Base-by-base conservation (phyloP, 768 basidiomycete species). In the Mycena rosella region DNA sequence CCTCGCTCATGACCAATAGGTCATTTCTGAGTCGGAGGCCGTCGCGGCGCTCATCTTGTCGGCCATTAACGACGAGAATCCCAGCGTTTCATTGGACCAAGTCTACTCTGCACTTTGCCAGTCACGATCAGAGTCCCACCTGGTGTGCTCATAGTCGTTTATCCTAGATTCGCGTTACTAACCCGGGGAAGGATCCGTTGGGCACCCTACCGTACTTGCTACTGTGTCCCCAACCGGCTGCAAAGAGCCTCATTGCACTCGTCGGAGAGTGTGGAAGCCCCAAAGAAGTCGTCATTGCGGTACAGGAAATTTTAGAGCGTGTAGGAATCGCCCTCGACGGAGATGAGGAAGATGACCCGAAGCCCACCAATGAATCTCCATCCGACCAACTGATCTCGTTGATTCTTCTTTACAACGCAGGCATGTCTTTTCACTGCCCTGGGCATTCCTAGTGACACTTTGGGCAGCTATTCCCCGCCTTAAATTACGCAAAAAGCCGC, bases 231-330 rank as follows among this genome's bases (percentile, higher is more conserved):
- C 81, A 85, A 63, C 74, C 76, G 8, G 76, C 76, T 36, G 83
- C 84, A 2, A 74, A 70, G 24, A 80, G 82, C 29, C 77, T 87
- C 27, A 70, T 86, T 9, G 67, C 78, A 2, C 71, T 84, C 48
- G 75, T 87, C 24, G 83, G 79, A 9, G 78, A 84, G 65, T 78
- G 78, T 53, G 69, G 82, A 22, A 79, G 81, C 20, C 75, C 86
- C 0, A 86, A 83, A 63, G 87, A 88, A 70, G 78, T 84, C 0
- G 72, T 85, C 1, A 82, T 88, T 40, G 81, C 82, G 2, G 77
- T 77, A 8, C 84, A 87, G 72, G 87, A 87, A 71, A 77, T 77
- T 17, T 53, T 82, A 24, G 86, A 87, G 69, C 78, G 77, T 10
- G 56, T 86, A 8, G 74, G 76, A 40, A 68, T 44, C 36, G 58